A percentile compares a stretch with the other conserved stretches of the same genome.
These are phyloP conservation scores for Setomelanomma holmii DNA, from an alignment of 2,329 filamentous ascomycete species.

Conservation along the genomic window DNA sequence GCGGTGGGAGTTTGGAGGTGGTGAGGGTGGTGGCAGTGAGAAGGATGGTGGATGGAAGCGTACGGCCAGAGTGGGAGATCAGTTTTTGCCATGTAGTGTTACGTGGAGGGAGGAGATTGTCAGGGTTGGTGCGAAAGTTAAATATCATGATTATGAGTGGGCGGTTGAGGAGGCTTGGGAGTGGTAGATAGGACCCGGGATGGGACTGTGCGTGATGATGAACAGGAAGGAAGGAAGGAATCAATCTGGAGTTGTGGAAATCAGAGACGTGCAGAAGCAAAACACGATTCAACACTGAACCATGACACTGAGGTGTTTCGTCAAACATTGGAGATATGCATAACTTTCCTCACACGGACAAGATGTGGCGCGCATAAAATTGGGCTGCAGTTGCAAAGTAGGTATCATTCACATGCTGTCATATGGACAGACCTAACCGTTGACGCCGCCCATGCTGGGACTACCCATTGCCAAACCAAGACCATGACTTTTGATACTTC, in stretches of 20 bases:
- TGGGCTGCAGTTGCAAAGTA: slow-evolving; percentile 41
- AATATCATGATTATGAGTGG: slow-evolving; percentile 47
- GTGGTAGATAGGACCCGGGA: slow-evolving; percentile 24
- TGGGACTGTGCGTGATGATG: no score
- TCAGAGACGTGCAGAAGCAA: no score
- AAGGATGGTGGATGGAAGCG: slow-evolving; percentile 46
- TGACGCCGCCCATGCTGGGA: slow-evolving; percentile 48
- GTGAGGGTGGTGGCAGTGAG: slow-evolving; percentile 12
- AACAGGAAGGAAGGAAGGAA: neutral
- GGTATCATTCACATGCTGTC: slow-evolving; percentile 48
- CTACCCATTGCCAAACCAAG: slow-evolving; percentile 38
- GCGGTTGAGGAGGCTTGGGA: slow-evolving; percentile 46
- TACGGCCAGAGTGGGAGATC: slow-evolving; percentile 46
- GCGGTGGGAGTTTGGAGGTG: slow-evolving; percentile 58
- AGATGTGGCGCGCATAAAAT: no score
- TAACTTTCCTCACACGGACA: no score
- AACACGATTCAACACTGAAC: no score
- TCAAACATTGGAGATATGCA: no score
- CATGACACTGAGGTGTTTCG: no score
- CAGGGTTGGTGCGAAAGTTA: slow-evolving; percentile 38
- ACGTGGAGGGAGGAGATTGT: slow-evolving; percentile 42
- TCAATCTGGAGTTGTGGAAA: no score
- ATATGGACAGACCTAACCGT: slow-evolving; percentile 44
- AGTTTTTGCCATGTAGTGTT: slow-evolving; percentile 51
- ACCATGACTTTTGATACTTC: slow-evolving; percentile 42